Evolutionary conservation across 352 stramenopile species (phyloP).

Genomic region (Pythium utonaiense): DNA sequence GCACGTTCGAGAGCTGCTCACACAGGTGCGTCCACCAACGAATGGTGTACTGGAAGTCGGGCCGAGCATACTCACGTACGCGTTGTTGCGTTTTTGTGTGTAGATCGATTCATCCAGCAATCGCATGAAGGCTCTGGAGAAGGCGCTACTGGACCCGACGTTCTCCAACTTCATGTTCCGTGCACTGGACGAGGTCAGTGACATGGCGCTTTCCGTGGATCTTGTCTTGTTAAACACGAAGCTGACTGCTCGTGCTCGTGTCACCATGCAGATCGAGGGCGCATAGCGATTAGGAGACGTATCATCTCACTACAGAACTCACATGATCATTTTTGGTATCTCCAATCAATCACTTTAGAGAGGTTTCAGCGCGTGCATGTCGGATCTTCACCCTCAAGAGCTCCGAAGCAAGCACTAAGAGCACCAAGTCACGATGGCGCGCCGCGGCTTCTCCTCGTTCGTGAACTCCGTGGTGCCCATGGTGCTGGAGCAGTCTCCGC

Average conservation of each 20-base stretch:
- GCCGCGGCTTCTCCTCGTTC: constrained; percentile 51
- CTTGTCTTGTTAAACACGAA: neutral
- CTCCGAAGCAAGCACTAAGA: neutral
- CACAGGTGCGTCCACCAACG: constrained; percentile 35
- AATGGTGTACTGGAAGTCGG: too few relatives aligned
- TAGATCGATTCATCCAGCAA: constrained; percentile 66
- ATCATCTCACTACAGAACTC: neutral
- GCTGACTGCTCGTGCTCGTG: neutral
- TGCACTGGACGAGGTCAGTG: constrained; percentile 52
- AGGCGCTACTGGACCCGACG: constrained; percentile 57
- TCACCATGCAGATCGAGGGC: neutral
- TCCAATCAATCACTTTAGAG: constrained; percentile 2
- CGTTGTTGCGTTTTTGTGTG: neutral
- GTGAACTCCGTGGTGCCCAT: constrained; percentile 88
- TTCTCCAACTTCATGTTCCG: constrained; percentile 83
- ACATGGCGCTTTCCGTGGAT: neutral
- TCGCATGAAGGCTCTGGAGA: constrained; percentile 74
- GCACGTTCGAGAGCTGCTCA: constrained; percentile 42
- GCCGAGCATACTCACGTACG: too few relatives aligned
- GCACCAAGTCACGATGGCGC: constrained; percentile 12
- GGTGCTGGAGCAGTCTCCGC: constrained; percentile 90
- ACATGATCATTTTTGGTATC: neutral
- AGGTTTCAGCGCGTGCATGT: neutral
- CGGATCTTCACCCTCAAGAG: neutral
- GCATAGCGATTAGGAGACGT: neutral